Conservation (phyloP, 2,329 filamentous ascomycete species). For the Chaetomiaceae sp. region DNA sequence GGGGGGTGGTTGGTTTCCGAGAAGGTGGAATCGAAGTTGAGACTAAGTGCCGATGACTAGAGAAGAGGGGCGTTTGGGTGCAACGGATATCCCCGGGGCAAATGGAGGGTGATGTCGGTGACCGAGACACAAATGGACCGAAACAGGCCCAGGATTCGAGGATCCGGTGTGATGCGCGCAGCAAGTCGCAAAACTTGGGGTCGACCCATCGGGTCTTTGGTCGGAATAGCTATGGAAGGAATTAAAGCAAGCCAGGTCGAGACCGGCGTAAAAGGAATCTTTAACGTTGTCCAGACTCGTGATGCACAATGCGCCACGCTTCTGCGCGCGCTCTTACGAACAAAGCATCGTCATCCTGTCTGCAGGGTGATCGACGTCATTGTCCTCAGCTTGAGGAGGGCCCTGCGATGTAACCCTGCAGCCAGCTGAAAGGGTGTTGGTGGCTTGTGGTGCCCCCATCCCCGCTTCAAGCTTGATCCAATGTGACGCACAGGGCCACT, state of each 20-base stretch:
- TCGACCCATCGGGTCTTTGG: not conserved
- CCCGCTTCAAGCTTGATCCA: not conserved
- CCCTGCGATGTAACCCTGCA: conserved; percentile 14
- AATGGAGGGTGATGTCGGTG: not conserved
- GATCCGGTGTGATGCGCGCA: conserved; percentile 10
- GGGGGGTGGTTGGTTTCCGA: not conserved
- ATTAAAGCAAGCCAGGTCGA: not conserved
- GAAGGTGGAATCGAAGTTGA: not conserved
- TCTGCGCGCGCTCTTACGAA: not conserved
- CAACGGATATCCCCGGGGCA: conserved; percentile 2
- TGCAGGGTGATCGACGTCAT: conserved; percentile 19
- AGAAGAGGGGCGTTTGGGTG: not conserved
- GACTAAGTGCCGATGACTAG: not conserved
- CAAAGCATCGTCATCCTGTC: conserved; percentile 13
- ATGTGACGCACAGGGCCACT: not conserved
- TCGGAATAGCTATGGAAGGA: not conserved
- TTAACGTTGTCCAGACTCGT: not conserved
- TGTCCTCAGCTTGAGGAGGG: conserved; percentile 7
- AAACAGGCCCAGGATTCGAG: not conserved
- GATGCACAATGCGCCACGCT: conserved; percentile 8
- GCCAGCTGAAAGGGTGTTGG: conserved; percentile 4
- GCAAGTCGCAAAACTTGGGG: no score
- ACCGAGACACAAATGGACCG: not conserved
- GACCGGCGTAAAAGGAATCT: not conserved
- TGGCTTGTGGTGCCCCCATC: not conserved